Base-by-base conservation (phyloP, 164 flowering plant genomes). In the Liriodendron chinense region DNA sequence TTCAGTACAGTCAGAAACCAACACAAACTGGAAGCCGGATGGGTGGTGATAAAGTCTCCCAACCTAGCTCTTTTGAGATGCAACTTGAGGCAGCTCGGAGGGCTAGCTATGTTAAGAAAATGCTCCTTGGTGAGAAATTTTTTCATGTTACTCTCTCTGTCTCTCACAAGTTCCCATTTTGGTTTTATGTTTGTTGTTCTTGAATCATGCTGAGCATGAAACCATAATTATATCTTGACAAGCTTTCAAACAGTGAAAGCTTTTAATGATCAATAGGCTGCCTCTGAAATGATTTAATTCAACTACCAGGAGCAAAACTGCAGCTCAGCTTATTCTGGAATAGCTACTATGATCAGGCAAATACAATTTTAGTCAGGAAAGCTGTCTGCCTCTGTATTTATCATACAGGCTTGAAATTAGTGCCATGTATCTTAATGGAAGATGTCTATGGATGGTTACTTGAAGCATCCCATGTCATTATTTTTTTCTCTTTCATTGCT, bases 41-140 rank as follows among this genome's bases (percentile, higher is more conserved):
- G 20, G 74, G 80, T 68, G 87, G 86, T 47, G 76, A 62, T 3
- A 85, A 80, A 76, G 73, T 21, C 68, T 80, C 88, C 23, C 82
- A 79, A 69, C 78, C 84, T 53, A 88, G 83, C 25, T 86, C 96
- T 25, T 96, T 96, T 79, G 97, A 96, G 90, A 72, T 74, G 73
- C 94, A 92, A 80, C 94, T 92, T 69, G 99, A 96, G 85, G 98
- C 97, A 50, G 82, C 96, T 75, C 94, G 99, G 23, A 87, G 98
- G 80, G 98, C 98, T 47, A 91, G 90, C 80, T 92, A 91, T 78
- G 85, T 96, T 74, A 91, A 93, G 82, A 92, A 94, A 80, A 83
- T 96, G 84, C 81, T 96, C 63, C 85, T 90, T 65, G 89, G 99
- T 96, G 73, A 87, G 96, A 21, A 48, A 9, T 65, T 16, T 26